Percentiles rank a stretch among this genome's conserved stretches.
Evolutionary conservation across 768 basidiomycete species (phyloP).

Genomic region (Naganishia onofrii): DNA sequence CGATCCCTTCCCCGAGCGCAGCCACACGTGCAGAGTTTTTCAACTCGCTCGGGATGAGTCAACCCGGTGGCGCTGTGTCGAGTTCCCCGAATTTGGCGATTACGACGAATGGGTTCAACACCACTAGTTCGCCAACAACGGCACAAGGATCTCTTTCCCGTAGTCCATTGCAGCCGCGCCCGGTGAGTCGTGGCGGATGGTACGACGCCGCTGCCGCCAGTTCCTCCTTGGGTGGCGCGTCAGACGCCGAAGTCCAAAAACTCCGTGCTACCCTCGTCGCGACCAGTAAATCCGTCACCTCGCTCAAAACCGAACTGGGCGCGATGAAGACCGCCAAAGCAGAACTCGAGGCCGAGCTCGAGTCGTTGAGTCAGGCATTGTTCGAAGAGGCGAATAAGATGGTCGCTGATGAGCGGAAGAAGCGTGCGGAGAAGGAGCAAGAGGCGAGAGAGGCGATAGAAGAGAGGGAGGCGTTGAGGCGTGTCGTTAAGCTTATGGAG

Average conservation of each 20-base stretch:
- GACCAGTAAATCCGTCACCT: conserved; percentile 12
- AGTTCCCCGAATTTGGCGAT: conserved; percentile 22
- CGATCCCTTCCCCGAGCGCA: conserved; percentile 56
- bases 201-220: conserved; percentile 11
- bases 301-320: conserved; percentile 40
- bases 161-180: conserved; percentile 8
- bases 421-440: conserved; percentile 45
- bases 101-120: conserved; percentile 3
- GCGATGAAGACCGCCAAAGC: conserved; percentile 49
- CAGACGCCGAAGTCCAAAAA: conserved; percentile 24
- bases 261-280: conserved; percentile 19
- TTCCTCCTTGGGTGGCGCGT: neutral
- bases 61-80: neutral
- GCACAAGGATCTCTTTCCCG: neutral
- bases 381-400: conserved; percentile 54
- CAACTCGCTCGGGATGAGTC: conserved; percentile 21
- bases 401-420: conserved; percentile 51
- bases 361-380: conserved; percentile 48
- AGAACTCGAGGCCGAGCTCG: conserved; percentile 51
- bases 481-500: conserved; percentile 27
- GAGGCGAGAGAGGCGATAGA: conserved; percentile 45
- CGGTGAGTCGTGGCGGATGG: conserved; percentile 4
- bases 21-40: conserved; percentile 18
- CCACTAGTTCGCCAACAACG: neutral
- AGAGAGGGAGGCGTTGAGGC: conserved; percentile 33